These are phyloP conservation scores for Fagopyrum homotropicum DNA, from an alignment of 148 eudicot species.

Conservation along the genomic window DNA sequence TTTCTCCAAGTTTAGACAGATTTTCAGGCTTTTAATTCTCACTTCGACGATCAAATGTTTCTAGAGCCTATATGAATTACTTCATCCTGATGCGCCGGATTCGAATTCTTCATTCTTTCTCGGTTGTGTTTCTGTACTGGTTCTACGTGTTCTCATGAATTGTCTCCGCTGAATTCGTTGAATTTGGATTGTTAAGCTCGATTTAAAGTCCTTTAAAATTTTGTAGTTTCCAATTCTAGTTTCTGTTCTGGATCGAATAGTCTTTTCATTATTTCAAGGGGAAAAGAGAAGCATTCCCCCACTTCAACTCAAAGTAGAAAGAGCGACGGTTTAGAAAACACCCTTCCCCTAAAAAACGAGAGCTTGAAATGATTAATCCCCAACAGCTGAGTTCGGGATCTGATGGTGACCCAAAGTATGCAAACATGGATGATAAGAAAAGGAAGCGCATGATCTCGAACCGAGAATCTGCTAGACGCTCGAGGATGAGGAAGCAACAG, in stretches of 20 bases:
- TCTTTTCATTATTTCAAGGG: background rate
- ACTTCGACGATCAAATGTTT: slow-evolving; percentile 21
- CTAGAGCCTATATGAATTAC: slow-evolving; percentile 32
- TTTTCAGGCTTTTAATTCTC: background rate
- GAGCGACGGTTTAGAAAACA: background rate
- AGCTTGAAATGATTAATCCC: slow-evolving; percentile 14
- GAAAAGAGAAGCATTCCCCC: background rate
- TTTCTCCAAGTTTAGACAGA: background rate
- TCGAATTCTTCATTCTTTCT: slow-evolving; percentile 79
- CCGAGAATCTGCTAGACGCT: slow-evolving; percentile 76
- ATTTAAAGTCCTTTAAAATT: background rate
- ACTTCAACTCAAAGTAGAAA: background rate
- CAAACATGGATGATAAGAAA: slow-evolving; percentile 55
- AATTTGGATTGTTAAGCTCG: background rate
- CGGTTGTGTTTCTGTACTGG: slow-evolving; percentile 92
- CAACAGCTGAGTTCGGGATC: slow-evolving; percentile 52
- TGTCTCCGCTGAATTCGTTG: slow-evolving; percentile 9
- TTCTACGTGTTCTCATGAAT: slow-evolving; percentile 74
- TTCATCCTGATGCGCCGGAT: slow-evolving; percentile 56
- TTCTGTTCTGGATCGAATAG: background rate
- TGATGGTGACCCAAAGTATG: slow-evolving; percentile 35
- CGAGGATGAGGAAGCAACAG: slow-evolving; percentile 81
- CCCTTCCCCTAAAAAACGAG: background rate
- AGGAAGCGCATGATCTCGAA: slow-evolving; percentile 84
- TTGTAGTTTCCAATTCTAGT: background rate